A percentile compares a stretch with the other conserved stretches of the same genome.
These are phyloP conservation scores for Erigeron philadelphicus DNA, from an alignment of 140 eudicot species.

Conservation along the genomic window DNA sequence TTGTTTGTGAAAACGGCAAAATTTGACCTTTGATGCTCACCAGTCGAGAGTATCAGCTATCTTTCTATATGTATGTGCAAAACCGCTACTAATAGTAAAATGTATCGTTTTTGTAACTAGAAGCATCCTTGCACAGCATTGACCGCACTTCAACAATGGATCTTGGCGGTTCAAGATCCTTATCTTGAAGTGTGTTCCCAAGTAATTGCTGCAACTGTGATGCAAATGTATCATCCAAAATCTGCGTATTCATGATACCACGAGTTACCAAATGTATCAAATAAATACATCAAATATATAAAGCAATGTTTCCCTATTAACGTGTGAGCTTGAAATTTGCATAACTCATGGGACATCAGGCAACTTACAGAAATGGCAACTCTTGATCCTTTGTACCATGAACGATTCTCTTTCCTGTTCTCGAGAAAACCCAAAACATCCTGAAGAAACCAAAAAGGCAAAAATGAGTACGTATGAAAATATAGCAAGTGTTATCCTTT, in stretches of 20 bases:
- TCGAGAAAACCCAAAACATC: slow-evolving; percentile 75
- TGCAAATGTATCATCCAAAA: slow-evolving; percentile 39
- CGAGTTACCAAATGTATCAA: background rate
- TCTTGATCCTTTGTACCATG: slow-evolving; percentile 78
- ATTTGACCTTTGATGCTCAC: slow-evolving; percentile 14
- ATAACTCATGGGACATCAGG: background rate
- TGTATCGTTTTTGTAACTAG: slow-evolving; percentile 45
- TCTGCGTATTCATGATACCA: slow-evolving; percentile 13
- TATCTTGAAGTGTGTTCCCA: slow-evolving; percentile 33
- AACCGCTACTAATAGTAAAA: slow-evolving; percentile 46
- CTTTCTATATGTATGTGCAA: slow-evolving; percentile 30
- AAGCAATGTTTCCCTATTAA: background rate
- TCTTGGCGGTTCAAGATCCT: slow-evolving; percentile 68
- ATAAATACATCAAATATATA: background rate
- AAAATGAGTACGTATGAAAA: slow-evolving; percentile 1
- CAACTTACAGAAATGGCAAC: slow-evolving; percentile 77
- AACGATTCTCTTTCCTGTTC: slow-evolving; percentile 70
- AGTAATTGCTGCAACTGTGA: slow-evolving; percentile 38
- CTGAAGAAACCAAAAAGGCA: slow-evolving; percentile 31
- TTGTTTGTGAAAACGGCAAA: slow-evolving; percentile 1
- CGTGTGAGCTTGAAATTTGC: background rate
- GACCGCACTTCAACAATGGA: slow-evolving; percentile 74
- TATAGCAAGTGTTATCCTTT: background rate
- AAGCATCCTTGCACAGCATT: slow-evolving; percentile 66
- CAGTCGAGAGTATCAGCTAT: slow-evolving; percentile 18